Evolutionary conservation across 1,284 basidiomycete species (phyloP), one percentile per base, ranked within the genome.

Genomic region (Austroboletus niveus): DNA sequence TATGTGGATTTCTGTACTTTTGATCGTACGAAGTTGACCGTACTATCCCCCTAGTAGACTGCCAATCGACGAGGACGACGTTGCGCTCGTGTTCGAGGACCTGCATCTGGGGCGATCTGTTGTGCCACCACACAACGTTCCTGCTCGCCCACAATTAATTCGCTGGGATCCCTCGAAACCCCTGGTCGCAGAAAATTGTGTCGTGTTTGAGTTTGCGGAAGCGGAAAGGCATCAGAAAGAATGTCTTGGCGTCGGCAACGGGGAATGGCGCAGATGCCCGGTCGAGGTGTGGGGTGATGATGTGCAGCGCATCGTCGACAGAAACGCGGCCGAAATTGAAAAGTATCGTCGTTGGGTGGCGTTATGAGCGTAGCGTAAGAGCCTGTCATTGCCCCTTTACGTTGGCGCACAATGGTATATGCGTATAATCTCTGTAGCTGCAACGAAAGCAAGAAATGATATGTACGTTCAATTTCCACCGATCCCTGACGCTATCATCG

Each of bases 51-150:
- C n/a, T 15, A 92, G 89, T 60, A 83, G 81, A 60, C 74, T 94
- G 22, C 82, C 89, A 0, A 78, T 97, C 42, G 84, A 87, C 56
- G 85, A 88, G 59, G 86, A 91, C 46, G 94, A 97, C 57, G 80
- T 92, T 35, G 81, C 80, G 0, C 78, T 93, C 42, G 71, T 97
- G 48, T 93, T 92, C 61, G 95, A 98, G 63, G 94, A 98, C 64
- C 68, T 97, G 14, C 76, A 91, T 66, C 80, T 87, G 27, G 91
- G 92, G 1, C 82, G 92, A 41, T 89, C 88, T 1, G 76, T 85
- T 14, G 72, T 95, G 34, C 90, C 92, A 4, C 89, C 90, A 0
- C 79, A 88, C 54, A 72, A 79, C 8, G 79, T 93, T 12, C 84
- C 89, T n/a, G 71, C 79, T 8, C 78, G 83, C 40, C 87, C 91